These are phyloP conservation scores for Goffeauzyma gilvescens DNA, from an alignment of 768 basidiomycete genomes.

Conservation along the genomic window DNA sequence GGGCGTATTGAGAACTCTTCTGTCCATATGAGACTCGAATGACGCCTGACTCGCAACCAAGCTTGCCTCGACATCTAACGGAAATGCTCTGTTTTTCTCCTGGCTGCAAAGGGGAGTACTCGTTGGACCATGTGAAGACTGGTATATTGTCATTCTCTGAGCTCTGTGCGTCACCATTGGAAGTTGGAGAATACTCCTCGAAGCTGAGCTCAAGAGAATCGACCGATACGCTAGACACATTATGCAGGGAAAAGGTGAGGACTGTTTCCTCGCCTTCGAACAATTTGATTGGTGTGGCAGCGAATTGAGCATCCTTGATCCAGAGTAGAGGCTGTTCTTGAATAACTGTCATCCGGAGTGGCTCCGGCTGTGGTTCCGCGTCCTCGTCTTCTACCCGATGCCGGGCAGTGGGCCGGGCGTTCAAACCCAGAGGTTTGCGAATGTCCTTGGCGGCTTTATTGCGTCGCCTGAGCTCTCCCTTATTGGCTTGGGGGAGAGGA, in stretches of 20 bases:
- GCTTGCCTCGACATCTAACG: conserved; percentile 67
- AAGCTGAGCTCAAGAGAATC: conserved; percentile 74
- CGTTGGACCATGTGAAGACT: too few relatives aligned
- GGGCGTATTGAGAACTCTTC: too few relatives aligned
- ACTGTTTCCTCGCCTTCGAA: too few relatives aligned
- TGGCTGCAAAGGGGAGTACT: too few relatives aligned
- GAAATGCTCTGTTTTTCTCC: conserved; percentile 52
- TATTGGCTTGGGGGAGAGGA: too few relatives aligned
- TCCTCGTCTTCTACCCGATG: conserved; percentile 12
- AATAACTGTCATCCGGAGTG: conserved; percentile 46
- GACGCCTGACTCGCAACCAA: conserved; percentile 62
- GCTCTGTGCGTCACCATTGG: too few relatives aligned
- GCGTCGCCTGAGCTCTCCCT: too few relatives aligned
- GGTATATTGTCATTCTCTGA: too few relatives aligned
- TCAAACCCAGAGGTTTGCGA: conserved; percentile 15
- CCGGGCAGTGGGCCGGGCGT: conserved; percentile 33
- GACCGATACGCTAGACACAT: too few relatives aligned
- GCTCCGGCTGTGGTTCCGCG: conserved; percentile 41
- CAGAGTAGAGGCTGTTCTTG: conserved; percentile 72
- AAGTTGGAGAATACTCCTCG: conserved; percentile 87
- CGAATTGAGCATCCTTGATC: conserved; percentile 60
- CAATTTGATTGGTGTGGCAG: too few relatives aligned
- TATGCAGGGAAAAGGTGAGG: too few relatives aligned
- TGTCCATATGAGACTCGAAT: conserved; percentile 71
- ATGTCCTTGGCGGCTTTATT: background rate